Evolutionary conservation across 2,329 filamentous ascomycete species (phyloP).

Genomic region (Colletotrichum musicola): DNA sequence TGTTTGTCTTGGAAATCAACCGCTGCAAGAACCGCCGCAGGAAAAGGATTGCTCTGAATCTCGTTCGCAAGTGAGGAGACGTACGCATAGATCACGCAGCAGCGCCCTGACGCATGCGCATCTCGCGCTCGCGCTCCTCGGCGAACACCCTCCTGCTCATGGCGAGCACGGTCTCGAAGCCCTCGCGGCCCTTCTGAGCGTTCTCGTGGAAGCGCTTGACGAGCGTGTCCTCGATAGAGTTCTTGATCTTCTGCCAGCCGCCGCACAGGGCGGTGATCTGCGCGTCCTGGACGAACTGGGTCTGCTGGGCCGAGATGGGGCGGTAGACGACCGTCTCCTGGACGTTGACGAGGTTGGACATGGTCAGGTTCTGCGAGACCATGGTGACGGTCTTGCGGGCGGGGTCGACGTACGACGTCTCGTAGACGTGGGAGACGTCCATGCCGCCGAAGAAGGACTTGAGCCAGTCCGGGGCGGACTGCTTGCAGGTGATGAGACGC

Average conservation of each 20-base stretch:
- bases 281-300: slow-evolving; percentile 89
- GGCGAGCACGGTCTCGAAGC: slow-evolving; percentile 93
- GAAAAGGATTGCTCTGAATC: too few relatives aligned
- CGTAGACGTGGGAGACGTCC: slow-evolving; percentile 90
- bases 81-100: too few relatives aligned
- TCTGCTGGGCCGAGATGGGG: slow-evolving; percentile 71
- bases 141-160: slow-evolving; percentile 94
- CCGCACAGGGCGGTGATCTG: slow-evolving; percentile 94
- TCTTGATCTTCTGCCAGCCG: slow-evolving; percentile 97
- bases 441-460: slow-evolving; percentile 79
- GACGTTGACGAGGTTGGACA: slow-evolving; percentile 88
- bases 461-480: slow-evolving; percentile 82
- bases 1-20: slow-evolving; percentile 13
- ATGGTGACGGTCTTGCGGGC: slow-evolving; percentile 89
- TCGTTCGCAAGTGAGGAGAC: too few relatives aligned
- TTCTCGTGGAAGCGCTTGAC: slow-evolving; percentile 94
- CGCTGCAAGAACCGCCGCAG: slow-evolving; percentile 23
- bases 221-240: slow-evolving; percentile 92
- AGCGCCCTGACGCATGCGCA: slow-evolving; percentile 33
- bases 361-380: slow-evolving; percentile 95
- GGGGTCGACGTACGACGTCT: slow-evolving; percentile 95
- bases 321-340: slow-evolving; percentile 93
- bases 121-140: slow-evolving; percentile 81
- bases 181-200: slow-evolving; percentile 88
- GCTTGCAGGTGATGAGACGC: slow-evolving; percentile 72